These are phyloP conservation scores for Areca catechu DNA, from an alignment of 176 grass and related monocot species.

Conservation along the genomic window DNA sequence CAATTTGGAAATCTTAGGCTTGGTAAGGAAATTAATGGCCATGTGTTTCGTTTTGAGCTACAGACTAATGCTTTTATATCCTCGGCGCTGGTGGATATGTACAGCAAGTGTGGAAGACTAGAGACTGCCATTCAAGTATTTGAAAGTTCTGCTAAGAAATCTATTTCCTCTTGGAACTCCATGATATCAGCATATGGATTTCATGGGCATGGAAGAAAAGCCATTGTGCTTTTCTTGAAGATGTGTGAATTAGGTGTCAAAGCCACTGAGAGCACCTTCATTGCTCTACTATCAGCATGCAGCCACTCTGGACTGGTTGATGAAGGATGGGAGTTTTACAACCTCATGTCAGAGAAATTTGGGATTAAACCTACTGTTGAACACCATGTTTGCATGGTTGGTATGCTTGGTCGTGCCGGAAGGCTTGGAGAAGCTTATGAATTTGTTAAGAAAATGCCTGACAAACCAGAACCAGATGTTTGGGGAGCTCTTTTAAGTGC, in stretches of 20 bases:
- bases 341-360: constrained; percentile 59
- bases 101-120: constrained; percentile 75
- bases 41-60: constrained; percentile 40
- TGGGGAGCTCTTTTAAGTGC: constrained; percentile 74
- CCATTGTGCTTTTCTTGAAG: constrained; percentile 54
- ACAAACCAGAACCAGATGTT: constrained; percentile 39
- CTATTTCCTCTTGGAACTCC: constrained; percentile 78
- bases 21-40: constrained; percentile 62
- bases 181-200: constrained; percentile 79
- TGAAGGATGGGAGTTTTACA: constrained; percentile 64
- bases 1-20: constrained; percentile 40
- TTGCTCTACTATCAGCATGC: constrained; percentile 76
- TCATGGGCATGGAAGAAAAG: constrained; percentile 55
- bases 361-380: constrained; percentile 44
- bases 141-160: constrained; percentile 46
- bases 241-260: constrained; percentile 47
- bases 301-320: constrained; percentile 60
- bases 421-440: constrained; percentile 40
- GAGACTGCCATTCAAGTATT: constrained; percentile 40
- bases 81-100: constrained; percentile 75
- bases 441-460: constrained; percentile 42
- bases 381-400: constrained; percentile 67
- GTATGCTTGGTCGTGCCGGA: constrained; percentile 65
- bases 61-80: constrained; percentile 59
- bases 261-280: constrained; percentile 69